A percentile compares a stretch with the other conserved stretches of the same genome.
These are phyloP conservation scores for Mycena pura DNA, from an alignment of 768 basidiomycete genomes.

Conservation along the genomic window DNA sequence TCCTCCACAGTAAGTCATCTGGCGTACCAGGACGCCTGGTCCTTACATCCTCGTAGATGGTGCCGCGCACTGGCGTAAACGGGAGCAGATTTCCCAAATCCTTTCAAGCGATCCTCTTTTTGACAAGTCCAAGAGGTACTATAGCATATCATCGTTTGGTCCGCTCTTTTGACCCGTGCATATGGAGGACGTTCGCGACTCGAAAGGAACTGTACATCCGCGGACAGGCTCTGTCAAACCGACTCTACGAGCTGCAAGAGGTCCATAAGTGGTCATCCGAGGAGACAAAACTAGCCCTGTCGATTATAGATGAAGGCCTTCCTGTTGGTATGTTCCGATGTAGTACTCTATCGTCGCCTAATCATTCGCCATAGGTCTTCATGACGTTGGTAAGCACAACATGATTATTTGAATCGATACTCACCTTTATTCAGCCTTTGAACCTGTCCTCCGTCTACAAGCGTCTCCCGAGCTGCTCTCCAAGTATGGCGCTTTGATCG, in stretches of 20 bases:
- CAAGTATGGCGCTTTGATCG: conserved; percentile 57
- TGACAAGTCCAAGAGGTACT: conserved; percentile 62
- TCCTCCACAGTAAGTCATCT: conserved; percentile 54
- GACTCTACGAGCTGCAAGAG: conserved; percentile 65
- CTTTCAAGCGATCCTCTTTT: conserved; percentile 64
- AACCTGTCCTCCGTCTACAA: conserved; percentile 71
- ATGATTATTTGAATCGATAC: conserved; percentile 18
- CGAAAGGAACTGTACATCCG: conserved; percentile 64
- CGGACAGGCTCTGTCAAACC: conserved; percentile 59
- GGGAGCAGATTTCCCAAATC: conserved; percentile 49
- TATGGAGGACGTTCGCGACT: conserved; percentile 59
- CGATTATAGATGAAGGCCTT: conserved; percentile 57
- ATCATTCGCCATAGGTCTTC: conserved; percentile 25
- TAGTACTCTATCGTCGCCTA: neutral
- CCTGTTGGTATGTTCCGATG: conserved; percentile 50
- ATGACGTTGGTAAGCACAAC: conserved; percentile 40
- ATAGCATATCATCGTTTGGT: neutral
- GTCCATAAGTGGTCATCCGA: conserved; percentile 57
- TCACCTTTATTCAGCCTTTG: conserved; percentile 53
- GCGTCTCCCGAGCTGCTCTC: conserved; percentile 59
- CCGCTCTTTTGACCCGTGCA: neutral
- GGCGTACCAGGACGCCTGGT: neutral
- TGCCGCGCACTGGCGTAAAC: conserved; percentile 54
- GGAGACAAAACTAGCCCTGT: conserved; percentile 54
- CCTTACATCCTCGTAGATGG: conserved; percentile 47